These are phyloP conservation scores for Aschersonia sp. DNA, from an alignment of 2,329 filamentous ascomycete species.

Conservation along the genomic window DNA sequence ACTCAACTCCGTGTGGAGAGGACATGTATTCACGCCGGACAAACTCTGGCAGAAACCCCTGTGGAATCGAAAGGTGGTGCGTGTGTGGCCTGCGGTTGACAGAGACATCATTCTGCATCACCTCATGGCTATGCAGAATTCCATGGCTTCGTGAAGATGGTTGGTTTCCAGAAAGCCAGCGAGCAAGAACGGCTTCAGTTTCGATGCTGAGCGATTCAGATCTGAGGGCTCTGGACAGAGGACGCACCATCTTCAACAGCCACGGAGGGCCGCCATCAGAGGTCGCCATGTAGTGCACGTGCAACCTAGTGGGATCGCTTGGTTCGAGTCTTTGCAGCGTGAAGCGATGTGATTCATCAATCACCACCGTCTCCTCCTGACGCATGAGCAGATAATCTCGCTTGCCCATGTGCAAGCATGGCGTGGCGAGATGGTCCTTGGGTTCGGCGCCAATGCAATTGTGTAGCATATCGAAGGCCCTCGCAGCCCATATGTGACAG, in stretches of 20 bases:
- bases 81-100: not conserved
- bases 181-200: slow-evolving; percentile 29
- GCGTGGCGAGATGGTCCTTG: not conserved
- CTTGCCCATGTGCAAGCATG: not conserved
- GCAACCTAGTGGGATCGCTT: slow-evolving; percentile 16
- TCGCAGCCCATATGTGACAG: not conserved
- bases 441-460: not conserved
- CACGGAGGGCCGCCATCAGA: slow-evolving; percentile 25
- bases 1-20: slow-evolving; percentile 19
- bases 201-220: slow-evolving; percentile 28
- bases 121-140: not conserved
- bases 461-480: not conserved
- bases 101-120: not conserved
- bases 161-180: slow-evolving; percentile 22
- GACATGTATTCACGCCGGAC: slow-evolving; percentile 20
- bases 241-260: slow-evolving; percentile 27
- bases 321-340: not conserved
- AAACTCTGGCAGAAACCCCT: slow-evolving; percentile 22
- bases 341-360: not conserved
- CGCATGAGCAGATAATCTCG: not conserved
- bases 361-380: not conserved
- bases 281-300: slow-evolving; percentile 26
- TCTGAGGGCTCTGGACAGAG: slow-evolving; percentile 27
- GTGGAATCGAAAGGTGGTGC: not conserved
- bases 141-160: not conserved